Conservation (phyloP, 495 filamentous ascomycete species). For the Lepraria neglecta region DNA sequence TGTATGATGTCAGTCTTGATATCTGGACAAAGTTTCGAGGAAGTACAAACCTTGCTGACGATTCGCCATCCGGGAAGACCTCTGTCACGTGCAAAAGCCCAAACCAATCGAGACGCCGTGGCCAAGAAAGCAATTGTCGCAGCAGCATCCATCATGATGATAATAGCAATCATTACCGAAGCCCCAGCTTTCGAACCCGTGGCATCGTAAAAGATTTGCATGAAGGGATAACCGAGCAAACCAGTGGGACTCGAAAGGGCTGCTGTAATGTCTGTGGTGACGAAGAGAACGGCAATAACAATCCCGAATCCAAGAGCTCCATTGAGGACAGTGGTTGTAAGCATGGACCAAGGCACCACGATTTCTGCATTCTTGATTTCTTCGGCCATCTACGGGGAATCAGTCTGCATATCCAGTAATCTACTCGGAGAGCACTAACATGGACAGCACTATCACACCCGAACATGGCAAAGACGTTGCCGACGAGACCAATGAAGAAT, state of each 20-base stretch:
- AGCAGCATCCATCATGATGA: conserved; percentile 39
- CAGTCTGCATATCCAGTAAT: neutral
- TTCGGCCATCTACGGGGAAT: conserved; percentile 44
- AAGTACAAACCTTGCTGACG: conserved; percentile 39
- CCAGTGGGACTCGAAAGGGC: conserved; percentile 35
- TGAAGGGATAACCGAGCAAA: conserved; percentile 46
- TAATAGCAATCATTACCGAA: conserved; percentile 40
- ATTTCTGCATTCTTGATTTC: conserved; percentile 45
- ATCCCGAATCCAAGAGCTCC: conserved; percentile 47
- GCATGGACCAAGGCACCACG: conserved; percentile 42
- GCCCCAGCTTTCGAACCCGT: conserved; percentile 40
- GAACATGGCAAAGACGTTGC: conserved; percentile 39
- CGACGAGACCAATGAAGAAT: conserved; percentile 41
- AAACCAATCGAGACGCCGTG: conserved; percentile 47
- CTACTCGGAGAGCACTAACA: conserved; percentile 28
- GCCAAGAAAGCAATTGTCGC: conserved; percentile 43
- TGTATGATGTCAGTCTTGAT: conserved; percentile 15
- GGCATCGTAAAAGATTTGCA: conserved; percentile 45
- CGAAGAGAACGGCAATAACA: conserved; percentile 45
- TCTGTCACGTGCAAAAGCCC: conserved; percentile 50
- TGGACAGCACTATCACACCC: conserved; percentile 40
- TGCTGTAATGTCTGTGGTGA: conserved; percentile 38
- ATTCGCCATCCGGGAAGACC: conserved; percentile 44
- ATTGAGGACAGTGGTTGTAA: conserved; percentile 44
- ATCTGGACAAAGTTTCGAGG: neutral